phyloP scores from a whole-genome alignment of 495 filamentous ascomycete species.

The Hypomontagnella submonticulosa region DNA sequence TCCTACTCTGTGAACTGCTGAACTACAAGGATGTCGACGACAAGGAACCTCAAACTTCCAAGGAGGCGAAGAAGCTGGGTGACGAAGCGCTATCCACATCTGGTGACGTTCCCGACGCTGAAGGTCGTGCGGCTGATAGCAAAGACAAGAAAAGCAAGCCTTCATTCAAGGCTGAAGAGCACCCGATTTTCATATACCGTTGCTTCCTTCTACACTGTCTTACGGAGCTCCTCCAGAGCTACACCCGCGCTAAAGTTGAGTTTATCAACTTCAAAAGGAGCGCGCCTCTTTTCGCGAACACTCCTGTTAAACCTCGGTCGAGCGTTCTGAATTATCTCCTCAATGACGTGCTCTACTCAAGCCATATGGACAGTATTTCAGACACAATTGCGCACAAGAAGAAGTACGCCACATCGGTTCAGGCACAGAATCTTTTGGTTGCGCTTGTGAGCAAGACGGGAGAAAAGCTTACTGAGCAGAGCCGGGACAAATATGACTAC shows the following conservation, averaged over 20 bases:
- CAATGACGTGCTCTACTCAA: conserved; percentile 82
- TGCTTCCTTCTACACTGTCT: conserved; percentile 95
- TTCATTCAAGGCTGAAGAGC: conserved; percentile 88
- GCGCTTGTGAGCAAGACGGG: conserved; percentile 88
- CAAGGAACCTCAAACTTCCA: conserved; percentile 66
- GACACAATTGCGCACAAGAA: conserved; percentile 84
- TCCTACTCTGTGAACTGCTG: conserved; percentile 91
- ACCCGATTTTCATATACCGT: conserved; percentile 95
- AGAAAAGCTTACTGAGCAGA: conserved; percentile 69
- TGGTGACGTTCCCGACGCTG: conserved; percentile 37
- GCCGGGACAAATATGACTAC: conserved; percentile 64
- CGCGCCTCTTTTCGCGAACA: conserved; percentile 78
- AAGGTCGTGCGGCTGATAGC: conserved; percentile 47
- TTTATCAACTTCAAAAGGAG: conserved; percentile 98
- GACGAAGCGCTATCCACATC: conserved; percentile 51
- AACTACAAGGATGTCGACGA: conserved; percentile 93
- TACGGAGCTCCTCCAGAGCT: conserved; percentile 90
- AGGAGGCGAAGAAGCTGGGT: conserved; percentile 60
- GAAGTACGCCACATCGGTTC: conserved; percentile 81
- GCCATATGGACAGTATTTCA: conserved; percentile 72
- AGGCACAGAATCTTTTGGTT: conserved; percentile 85
- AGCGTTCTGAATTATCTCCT: conserved; percentile 94
- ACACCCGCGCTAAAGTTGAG: conserved; percentile 94
- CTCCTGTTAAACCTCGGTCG: conserved; percentile 93
- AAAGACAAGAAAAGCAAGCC: conserved; percentile 79